These are phyloP conservation scores for Phytophthora ohioensis DNA, from an alignment of 352 stramenopile species.

Conservation along the genomic window DNA sequence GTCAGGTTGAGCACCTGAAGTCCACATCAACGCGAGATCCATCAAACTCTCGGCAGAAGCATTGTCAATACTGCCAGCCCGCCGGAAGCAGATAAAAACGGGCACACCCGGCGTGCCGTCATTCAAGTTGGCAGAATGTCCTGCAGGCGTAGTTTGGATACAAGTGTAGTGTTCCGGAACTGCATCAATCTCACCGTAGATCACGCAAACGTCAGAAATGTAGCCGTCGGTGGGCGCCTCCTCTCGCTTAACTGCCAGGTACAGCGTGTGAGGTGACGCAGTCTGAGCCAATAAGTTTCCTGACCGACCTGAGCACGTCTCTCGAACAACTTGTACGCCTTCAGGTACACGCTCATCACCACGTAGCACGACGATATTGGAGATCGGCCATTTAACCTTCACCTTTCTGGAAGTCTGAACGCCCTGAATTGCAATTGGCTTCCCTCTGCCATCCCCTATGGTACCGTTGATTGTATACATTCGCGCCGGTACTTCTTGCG, in stretches of 20 bases:
- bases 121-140: conserved; percentile 86
- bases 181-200: conserved; percentile 89
- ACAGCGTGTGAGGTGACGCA: conserved; percentile 73
- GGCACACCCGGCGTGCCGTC: conserved; percentile 75
- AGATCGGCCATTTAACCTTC: conserved; percentile 81
- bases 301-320: conserved; percentile 75
- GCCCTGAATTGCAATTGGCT: conserved; percentile 60
- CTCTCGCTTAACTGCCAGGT: conserved; percentile 78
- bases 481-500: conserved; percentile 19
- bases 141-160: conserved; percentile 71
- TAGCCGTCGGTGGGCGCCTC: conserved; percentile 56
- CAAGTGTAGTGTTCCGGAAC: conserved; percentile 82
- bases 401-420: conserved; percentile 69
- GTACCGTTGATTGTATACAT: conserved; percentile 70
- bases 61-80: conserved; percentile 26
- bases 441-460: conserved; percentile 75
- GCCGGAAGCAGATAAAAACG: conserved; percentile 88
- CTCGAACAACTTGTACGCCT: conserved; percentile 67
- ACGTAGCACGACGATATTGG: conserved; percentile 73
- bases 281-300: conserved; percentile 83
- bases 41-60: conserved; percentile 66
- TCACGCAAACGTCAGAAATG: conserved; percentile 80
- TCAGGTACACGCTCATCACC: conserved; percentile 81
- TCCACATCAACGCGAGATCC: conserved; percentile 83
- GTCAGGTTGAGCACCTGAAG: conserved; percentile 68